These are phyloP conservation scores for Camellia sinensis DNA, from an alignment of 148 eudicot species.

Conservation along the genomic window DNA sequence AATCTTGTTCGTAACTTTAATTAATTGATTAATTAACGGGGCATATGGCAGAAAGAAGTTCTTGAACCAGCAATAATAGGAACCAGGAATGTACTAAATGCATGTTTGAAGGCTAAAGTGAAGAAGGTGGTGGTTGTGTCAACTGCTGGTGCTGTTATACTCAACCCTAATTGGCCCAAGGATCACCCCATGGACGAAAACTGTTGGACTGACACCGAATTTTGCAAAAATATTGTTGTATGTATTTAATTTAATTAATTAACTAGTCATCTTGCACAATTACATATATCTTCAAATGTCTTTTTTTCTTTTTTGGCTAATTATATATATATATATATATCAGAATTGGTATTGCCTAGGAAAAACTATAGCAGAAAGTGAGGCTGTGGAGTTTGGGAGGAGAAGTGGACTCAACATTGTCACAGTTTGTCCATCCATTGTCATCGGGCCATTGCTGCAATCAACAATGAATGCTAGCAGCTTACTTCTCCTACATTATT, in stretches of 20 bases:
- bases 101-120: constrained; percentile 45
- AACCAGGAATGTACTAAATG: constrained; percentile 43
- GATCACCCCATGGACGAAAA: constrained; percentile 47
- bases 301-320: background rate
- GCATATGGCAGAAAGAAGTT: constrained; percentile 27
- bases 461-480: constrained; percentile 4
- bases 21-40: background rate
- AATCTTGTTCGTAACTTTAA: too few relatives aligned
- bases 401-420: constrained; percentile 16
- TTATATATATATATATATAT: background rate
- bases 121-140: constrained; percentile 46
- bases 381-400: constrained; percentile 21
- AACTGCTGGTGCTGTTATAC: constrained; percentile 36
- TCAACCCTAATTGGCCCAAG: constrained; percentile 55
- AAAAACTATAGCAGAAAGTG: constrained; percentile 13
- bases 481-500: constrained; percentile 12
- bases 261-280: background rate
- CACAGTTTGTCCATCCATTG: constrained; percentile 16
- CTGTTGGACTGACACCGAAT: constrained; percentile 52
- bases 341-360: constrained; percentile 14
- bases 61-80: constrained; percentile 51
- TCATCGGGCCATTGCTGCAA: constrained; percentile 20
- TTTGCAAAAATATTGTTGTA: constrained; percentile 20
- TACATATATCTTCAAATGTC: background rate
- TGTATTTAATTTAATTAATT: too few relatives aligned